Conservation (phyloP, 225 moss, liverwort and hornwort genomes). For the Marchantia paleacea region DNA sequence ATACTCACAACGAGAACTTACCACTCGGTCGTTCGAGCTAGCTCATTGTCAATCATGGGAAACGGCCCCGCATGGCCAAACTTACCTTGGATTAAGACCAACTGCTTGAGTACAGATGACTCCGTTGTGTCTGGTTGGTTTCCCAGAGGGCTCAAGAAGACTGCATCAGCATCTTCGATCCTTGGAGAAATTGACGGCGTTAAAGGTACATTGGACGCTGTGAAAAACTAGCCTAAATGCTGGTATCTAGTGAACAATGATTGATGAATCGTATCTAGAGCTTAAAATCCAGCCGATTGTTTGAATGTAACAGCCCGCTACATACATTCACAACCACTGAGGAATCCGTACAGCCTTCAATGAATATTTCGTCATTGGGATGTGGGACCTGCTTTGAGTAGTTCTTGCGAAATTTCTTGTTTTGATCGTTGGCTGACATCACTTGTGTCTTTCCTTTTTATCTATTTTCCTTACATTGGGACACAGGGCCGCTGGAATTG, state of each 20-base stretch:
- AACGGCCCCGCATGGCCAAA: conserved; percentile 27
- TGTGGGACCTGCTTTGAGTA: too few species aligned
- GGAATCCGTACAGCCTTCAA: too few species aligned
- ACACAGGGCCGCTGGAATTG: not conserved
- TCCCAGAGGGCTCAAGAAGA: not conserved
- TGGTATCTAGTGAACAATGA: not conserved
- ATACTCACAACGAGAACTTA: conserved; percentile 38
- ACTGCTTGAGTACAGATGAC: conserved; percentile 12
- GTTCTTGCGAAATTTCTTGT: not conserved
- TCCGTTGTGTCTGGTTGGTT: not conserved
- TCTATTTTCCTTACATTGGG: not conserved
- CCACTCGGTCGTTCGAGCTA: conserved; percentile 32
- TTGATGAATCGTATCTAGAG: too few species aligned
- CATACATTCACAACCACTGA: too few species aligned
- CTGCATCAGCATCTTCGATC: not conserved
- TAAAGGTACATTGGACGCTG: not conserved
- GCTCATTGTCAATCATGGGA: conserved; percentile 13
- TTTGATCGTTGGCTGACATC: not conserved
- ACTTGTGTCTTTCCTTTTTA: not conserved
- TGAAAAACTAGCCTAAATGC: not conserved
- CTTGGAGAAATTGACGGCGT: not conserved
- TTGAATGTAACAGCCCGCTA: too few species aligned
- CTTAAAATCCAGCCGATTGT: too few species aligned
- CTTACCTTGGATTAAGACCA: conserved; percentile 39
- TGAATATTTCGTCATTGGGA: too few species aligned